Base-by-base conservation (phyloP, 2,329 filamentous ascomycete species). In the Pseudogymnoascus sp. region DNA sequence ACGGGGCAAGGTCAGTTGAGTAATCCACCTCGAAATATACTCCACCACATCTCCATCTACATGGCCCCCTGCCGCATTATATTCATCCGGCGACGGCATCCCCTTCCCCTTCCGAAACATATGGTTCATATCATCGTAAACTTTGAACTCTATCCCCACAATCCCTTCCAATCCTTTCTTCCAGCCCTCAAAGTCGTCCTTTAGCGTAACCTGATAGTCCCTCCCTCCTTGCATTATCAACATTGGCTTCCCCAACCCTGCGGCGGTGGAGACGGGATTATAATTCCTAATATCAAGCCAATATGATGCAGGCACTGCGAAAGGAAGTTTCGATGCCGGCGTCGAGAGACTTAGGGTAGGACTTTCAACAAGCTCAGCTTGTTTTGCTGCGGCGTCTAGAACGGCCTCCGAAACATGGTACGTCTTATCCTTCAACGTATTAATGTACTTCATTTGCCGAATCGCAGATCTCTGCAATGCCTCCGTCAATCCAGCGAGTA, bases 71-170 rank as follows among this genome's bases (percentile, higher is more conserved):
- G 4, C 14, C 25, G 12, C 46, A 11, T 53, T 31, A 53, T 53
- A 53, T 4, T 53, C 46, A 16, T 53, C 46, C 4, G 23, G 46
- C n/a, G 25, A 31, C 2, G 23, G 18, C 14, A 53, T 16, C 14
- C 25, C 46, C 7, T 31, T 12, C n/a, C 46, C 46, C 25, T 9
- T 53, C 7, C 8, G 23, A 53, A 53, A 53, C 14, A 31, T 3
- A 53, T 53, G 46, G 25, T 53, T 53, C 46, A 53, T 53, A 53
- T 53, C 25, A 28, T 53, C 46, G 3, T 31, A 53, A 31, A 53
- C 25, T 28, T 31, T 53, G 23, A 53, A 53, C 46, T 53, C 46
- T 6, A 53, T 14, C 16, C 46, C 46, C 25, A 6, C 8, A 1
- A 31, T 1, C 8, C 25, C 46, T 2, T 31, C 46, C 25, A 53